A percentile compares a stretch with the other conserved stretches of the same genome.
phyloP scores from a whole-genome alignment of 2,329 filamentous ascomycete species.

The Ceratocystis variospora region DNA sequence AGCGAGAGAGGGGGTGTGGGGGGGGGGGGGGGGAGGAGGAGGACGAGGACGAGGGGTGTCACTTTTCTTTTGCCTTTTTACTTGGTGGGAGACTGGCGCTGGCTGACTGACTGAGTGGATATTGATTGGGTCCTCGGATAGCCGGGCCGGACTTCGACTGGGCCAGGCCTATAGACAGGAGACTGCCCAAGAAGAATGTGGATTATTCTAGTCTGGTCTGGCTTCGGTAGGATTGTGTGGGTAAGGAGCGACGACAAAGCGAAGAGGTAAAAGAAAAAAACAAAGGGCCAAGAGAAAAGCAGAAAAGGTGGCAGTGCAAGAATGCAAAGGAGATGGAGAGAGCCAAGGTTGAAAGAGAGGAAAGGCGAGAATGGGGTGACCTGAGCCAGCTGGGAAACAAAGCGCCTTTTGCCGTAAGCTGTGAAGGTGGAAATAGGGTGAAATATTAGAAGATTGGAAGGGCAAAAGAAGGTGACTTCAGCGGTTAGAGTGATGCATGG shows the following conservation, averaged over 20 bases:
- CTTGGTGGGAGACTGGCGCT: too few species aligned
- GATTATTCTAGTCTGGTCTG: too few species aligned
- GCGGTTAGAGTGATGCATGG: not conserved
- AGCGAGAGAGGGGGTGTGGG: too few species aligned
- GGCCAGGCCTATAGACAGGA: too few species aligned
- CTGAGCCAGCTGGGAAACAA: constrained; percentile 1
- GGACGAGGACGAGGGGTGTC: not conserved
- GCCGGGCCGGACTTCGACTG: too few species aligned
- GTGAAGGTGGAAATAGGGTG: not conserved
- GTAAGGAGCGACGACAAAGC: too few species aligned
- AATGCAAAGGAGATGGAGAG: not conserved
- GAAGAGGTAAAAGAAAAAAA: not conserved
- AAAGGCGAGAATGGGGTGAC: not conserved
- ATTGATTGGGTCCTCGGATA: too few species aligned
- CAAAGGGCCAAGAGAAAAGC: not conserved
- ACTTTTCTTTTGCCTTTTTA: not conserved
- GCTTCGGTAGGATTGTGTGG: too few species aligned
- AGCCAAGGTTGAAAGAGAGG: not conserved
- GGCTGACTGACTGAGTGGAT: too few species aligned
- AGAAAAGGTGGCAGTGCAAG: constrained; percentile 3
- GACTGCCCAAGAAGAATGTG: too few species aligned
- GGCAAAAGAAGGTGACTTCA: not conserved
- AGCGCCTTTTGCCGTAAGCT: not conserved
- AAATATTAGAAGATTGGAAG: not conserved
- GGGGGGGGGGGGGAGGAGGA: too few species aligned